phyloP scores from a whole-genome alignment of 2,329 filamentous ascomycete genomes.

The Lasiodiplodia sp. region DNA sequence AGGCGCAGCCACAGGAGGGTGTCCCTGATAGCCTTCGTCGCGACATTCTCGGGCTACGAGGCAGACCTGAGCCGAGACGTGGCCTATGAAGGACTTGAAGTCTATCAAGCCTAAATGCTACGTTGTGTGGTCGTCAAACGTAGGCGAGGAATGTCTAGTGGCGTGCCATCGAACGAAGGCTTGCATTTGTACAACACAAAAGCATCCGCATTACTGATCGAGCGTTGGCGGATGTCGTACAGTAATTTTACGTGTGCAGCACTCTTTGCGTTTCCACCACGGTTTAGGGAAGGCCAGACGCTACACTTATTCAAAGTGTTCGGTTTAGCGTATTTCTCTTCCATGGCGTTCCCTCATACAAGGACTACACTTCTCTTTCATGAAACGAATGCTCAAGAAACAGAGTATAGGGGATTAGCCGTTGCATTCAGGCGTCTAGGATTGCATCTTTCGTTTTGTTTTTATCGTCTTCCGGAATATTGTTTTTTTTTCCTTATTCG shows the following conservation, averaged over 20 bases:
- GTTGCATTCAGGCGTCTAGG: not conserved
- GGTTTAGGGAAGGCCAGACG: not conserved
- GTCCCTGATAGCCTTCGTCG: slow-evolving; percentile 22
- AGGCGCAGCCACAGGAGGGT: not conserved
- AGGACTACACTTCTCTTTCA: not conserved
- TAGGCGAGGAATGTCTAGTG: not conserved
- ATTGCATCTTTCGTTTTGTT: not conserved
- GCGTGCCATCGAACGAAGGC: not conserved
- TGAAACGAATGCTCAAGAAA: not conserved
- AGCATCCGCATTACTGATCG: not conserved
- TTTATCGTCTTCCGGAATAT: not conserved
- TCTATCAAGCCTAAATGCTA: not conserved
- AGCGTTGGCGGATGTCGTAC: not conserved
- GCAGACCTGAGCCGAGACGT: slow-evolving; percentile 19
- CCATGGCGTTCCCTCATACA: not conserved
- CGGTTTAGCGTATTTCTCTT: not conserved
- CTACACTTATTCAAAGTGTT: not conserved
- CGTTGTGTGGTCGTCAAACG: not conserved
- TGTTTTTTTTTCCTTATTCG: not conserved
- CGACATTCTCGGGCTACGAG: slow-evolving; percentile 25
- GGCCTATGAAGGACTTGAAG: not conserved
- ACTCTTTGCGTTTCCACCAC: not conserved
- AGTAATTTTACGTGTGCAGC: not conserved
- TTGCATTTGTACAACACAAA: not conserved
- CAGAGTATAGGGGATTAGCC: not conserved